Evolutionary conservation across 2,329 filamentous ascomycete genomes (phyloP).

Genomic region (Periconia macrospinosa): DNA sequence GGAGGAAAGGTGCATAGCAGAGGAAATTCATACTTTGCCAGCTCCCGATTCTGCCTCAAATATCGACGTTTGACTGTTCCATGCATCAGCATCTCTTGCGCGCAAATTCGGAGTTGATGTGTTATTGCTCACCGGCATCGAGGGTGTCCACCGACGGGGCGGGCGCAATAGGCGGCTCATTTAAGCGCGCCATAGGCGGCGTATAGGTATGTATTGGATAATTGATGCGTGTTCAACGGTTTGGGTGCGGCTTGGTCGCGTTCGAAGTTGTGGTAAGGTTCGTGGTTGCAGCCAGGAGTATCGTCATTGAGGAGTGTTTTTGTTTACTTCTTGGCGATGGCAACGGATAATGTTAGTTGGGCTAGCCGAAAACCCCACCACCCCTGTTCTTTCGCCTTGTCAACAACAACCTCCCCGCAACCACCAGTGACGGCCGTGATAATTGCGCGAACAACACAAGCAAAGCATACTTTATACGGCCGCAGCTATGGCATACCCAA

Average conservation of each 20-base stretch:
- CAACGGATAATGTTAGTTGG: not conserved
- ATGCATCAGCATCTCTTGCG: slow-evolving; percentile 1
- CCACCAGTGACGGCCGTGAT: not conserved
- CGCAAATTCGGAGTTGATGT: slow-evolving; percentile 1
- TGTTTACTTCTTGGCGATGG: slow-evolving; percentile 37
- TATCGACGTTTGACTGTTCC: slow-evolving; percentile 73
- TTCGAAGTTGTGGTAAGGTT: slow-evolving; percentile 20
- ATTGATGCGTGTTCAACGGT: slow-evolving; percentile 25
- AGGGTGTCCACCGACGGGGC: slow-evolving; percentile 64
- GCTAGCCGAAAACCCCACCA: not conserved
- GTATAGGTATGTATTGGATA: slow-evolving; percentile 38
- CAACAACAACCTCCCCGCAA: not conserved
- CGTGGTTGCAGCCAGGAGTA: slow-evolving; percentile 32
- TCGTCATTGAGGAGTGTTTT: slow-evolving; percentile 19
- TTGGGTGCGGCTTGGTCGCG: slow-evolving; percentile 2
- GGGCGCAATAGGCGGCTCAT: slow-evolving; percentile 62
- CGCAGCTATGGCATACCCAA: slow-evolving; percentile 42
- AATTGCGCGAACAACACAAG: not conserved
- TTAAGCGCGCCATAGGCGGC: slow-evolving; percentile 75
- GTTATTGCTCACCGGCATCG: slow-evolving; percentile 64
- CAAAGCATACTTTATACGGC: not conserved
- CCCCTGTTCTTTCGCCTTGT: slow-evolving; percentile 2
- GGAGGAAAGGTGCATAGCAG: not conserved
- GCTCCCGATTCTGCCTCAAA: slow-evolving; percentile 80
- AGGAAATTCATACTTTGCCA: slow-evolving; percentile 57